Evolutionary conservation across 2,329 filamentous ascomycete species (phyloP), one percentile per base, ranked within the genome.

Genomic region (Arthrobotrys musiformis): DNA sequence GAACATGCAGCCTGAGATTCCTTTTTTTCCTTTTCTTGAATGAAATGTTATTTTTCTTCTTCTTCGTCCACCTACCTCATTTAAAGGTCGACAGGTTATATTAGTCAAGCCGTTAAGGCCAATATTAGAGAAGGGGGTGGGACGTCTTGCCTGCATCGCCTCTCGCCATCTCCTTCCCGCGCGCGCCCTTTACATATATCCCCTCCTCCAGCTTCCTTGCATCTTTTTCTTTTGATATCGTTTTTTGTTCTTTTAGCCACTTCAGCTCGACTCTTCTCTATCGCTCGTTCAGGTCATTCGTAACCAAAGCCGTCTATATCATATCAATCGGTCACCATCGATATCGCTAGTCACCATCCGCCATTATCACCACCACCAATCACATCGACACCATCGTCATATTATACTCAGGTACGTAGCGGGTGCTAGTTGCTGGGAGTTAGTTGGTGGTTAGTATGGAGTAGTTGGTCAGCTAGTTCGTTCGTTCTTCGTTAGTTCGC

Each of bases 1-100:
- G 64, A 76, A 64, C 64, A 75, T 76, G 72, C 72, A 76, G 72
- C 72, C 72, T 52, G 72, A 70, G 72, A 76, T 69, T 68, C 63
- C 54, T 30, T 63, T 33, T 62, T 54, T 63, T 33, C 56, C 24
- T 42, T 42, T 42, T 42, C 37, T 42, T 52, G 54, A 62, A 64
- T 48, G 24, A 17, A 33, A 48, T 24, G 28, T 63, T n/a, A n/a
- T n/a, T n/a, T n/a, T 40, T 35, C 66, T 76, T 76, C 46, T 76
- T 64, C 35, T 70, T 70, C 69, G 61, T 58, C 70, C 66, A 46
- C 70, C 70, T 68, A 68, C 62, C 70, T 75, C 70, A 75, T 75
- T 75, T 68, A 72, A 72, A 60, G 50, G 35, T 70, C 52, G 66
- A 70, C 40, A 58, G 54, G 54, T 58, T 58, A 58, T 56, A 58